A percentile compares a stretch with the other conserved stretches of the same genome.
These are phyloP conservation scores for Ogataea neopini DNA, from an alignment of 805 yeast species.

Conservation along the genomic window DNA sequence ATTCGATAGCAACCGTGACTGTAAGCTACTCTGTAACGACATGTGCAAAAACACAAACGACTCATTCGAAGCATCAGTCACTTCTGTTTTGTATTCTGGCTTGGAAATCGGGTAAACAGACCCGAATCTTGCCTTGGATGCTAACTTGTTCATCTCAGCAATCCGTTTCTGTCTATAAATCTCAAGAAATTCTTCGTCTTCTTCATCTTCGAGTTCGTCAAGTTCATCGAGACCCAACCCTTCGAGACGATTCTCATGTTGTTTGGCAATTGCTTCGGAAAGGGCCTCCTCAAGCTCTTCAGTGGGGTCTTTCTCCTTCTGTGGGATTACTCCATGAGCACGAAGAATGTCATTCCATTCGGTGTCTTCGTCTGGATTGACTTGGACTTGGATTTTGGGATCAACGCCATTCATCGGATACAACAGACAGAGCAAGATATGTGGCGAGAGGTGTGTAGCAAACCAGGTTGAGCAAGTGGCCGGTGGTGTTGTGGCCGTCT, in stretches of 20 bases:
- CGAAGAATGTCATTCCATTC: constrained; percentile 98
- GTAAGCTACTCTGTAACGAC: constrained; percentile 65
- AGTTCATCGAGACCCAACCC: constrained; percentile 75
- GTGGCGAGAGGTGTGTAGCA: not conserved
- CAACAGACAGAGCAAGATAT: not conserved
- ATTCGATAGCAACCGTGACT: constrained; percentile 68
- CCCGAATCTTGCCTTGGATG: constrained; percentile 64
- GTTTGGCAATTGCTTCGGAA: constrained; percentile 75
- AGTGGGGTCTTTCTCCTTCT: constrained; percentile 85
- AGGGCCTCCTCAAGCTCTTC: constrained; percentile 84
- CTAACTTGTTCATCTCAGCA: constrained; percentile 66
- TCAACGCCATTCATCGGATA: constrained; percentile 35
- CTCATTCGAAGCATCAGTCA: constrained; percentile 75
- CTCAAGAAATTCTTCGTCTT: constrained; percentile 86
- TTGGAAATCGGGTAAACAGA: constrained; percentile 75
- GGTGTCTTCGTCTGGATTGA: constrained; percentile 94
- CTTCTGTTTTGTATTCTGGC: constrained; percentile 83
- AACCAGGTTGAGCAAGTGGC: too few species aligned
- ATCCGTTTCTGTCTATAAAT: constrained; percentile 75
- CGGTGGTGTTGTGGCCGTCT: too few species aligned
- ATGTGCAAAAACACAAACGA: constrained; percentile 75
- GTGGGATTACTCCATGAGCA: constrained; percentile 88
- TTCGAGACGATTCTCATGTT: constrained; percentile 82
- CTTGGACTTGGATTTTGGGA: constrained; percentile 76
- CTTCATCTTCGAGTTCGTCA: constrained; percentile 87